These are phyloP conservation scores for Wickerhamiella dianesei DNA, from an alignment of 805 yeast genomes.

Conservation along the genomic window DNA sequence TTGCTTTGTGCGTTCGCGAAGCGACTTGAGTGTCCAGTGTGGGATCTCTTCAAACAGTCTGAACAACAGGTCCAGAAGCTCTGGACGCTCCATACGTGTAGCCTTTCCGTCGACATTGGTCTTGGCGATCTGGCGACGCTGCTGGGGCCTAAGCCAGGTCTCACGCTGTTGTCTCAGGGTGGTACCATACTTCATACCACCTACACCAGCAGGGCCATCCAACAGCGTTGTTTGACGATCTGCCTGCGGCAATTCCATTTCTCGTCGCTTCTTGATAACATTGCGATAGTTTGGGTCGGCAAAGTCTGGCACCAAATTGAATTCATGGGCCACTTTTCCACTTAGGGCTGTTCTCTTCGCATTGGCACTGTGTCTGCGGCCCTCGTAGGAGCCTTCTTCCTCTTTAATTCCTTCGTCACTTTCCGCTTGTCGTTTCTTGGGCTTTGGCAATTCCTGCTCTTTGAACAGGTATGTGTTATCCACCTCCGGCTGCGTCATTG, in stretches of 20 bases:
- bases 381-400: background rate
- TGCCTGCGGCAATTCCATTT: constrained; percentile 29
- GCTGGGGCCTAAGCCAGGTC: constrained; percentile 17
- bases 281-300: constrained; percentile 56
- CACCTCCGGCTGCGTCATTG: constrained; percentile 64
- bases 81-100: constrained; percentile 86
- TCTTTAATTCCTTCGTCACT: background rate
- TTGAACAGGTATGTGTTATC: constrained; percentile 77
- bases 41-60: constrained; percentile 86
- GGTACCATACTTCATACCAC: constrained; percentile 25
- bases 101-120: constrained; percentile 69
- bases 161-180: constrained; percentile 23
- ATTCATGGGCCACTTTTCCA: constrained; percentile 87
- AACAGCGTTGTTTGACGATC: constrained; percentile 55
- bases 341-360: constrained; percentile 61
- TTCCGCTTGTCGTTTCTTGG: constrained; percentile 19
- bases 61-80: constrained; percentile 76
- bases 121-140: constrained; percentile 22
- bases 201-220: constrained; percentile 71
- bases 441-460: constrained; percentile 54
- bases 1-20: constrained; percentile 86
- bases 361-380: background rate
- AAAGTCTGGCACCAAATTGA: constrained; percentile 71
- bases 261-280: constrained; percentile 44
- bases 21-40: constrained; percentile 91